Conservation (phyloP, 2,329 filamentous ascomycete genomes). For the Chaetomium strumarium region DNA sequence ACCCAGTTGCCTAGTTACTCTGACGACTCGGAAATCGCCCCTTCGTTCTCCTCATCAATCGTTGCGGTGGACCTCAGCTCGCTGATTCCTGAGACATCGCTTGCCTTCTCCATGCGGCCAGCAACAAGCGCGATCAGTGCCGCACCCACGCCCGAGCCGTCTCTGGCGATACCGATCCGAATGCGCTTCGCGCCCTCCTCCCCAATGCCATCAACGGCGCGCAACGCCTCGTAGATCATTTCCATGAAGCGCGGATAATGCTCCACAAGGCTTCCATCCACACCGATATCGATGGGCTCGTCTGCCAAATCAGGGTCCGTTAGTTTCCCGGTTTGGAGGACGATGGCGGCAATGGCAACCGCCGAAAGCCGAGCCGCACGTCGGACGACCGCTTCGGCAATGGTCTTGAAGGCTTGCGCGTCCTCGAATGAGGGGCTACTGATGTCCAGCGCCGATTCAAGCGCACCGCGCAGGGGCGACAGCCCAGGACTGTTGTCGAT, state of each 20-base stretch:
- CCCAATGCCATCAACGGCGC: constrained; percentile 72
- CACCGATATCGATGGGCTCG: constrained; percentile 79
- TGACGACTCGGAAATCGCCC: constrained; percentile 19
- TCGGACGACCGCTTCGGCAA: constrained; percentile 77
- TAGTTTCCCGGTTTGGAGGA: constrained; percentile 74
- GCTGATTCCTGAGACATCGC: constrained; percentile 24
- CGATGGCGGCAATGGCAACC: constrained; percentile 78
- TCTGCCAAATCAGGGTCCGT: constrained; percentile 50
- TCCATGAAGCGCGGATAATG: constrained; percentile 92
- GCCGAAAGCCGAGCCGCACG: constrained; percentile 84
- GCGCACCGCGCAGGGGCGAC: constrained; percentile 65
- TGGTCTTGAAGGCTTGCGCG: constrained; percentile 77
- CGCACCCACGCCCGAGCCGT: constrained; percentile 91
- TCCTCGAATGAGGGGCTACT: constrained; percentile 74
- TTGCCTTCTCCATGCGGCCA: constrained; percentile 54
- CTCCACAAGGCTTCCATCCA: constrained; percentile 90
- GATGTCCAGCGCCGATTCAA: constrained; percentile 72
- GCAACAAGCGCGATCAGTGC: constrained; percentile 91
- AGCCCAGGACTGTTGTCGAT: constrained; percentile 76
- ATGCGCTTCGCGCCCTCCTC: constrained; percentile 74
- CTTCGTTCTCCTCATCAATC: constrained; percentile 17
- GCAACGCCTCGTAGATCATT: constrained; percentile 77
- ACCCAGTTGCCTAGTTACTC: background rate
- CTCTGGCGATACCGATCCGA: constrained; percentile 92
- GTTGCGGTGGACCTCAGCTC: constrained; percentile 37